Evolutionary conservation across 805 yeast genomes (phyloP), one percentile per base, ranked within the genome.

Genomic region (Sugiyamaella marilandica): DNA sequence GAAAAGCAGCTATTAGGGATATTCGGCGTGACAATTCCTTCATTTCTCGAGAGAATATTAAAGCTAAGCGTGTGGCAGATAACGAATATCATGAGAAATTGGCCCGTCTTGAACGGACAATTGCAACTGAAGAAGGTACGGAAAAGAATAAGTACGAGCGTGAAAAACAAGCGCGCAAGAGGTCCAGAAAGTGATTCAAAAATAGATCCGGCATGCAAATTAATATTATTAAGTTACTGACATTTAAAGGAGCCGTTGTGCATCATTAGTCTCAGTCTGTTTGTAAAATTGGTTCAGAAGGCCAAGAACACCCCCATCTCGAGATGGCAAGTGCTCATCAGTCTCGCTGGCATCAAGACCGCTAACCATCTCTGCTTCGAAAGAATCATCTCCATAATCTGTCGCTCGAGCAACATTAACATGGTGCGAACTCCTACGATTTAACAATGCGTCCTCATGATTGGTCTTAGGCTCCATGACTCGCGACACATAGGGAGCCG

Each of bases 51-150:
- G 89, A 90, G 71, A 85, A 83, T 66, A 83, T 91, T 63, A 75
- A 76, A 47, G 90, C 83, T 66, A 87, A 88, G 80, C 86, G 87
- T 70, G 73, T 75, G 51, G 81, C 81, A 62, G 83, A 88, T 63
- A 78, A 79, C 41, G 91, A 80, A 9, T 94, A 94, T 68, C 98
- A 94, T 69, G 77, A 82, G 60, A 91, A 88, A 76, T 87, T 94
- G 89, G 86, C 95, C 43, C 80, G 79, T 60, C 84, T 94, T 66
- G 83, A 85, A 66, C 87, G 91, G 62, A 81, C 91, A 51, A 88
- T 94, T 64, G 87, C 86, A 57, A 90, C 97, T 3, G 90, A 85
- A 62, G 97, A 92, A 75, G 98, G 98, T 65, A 87, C 94, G 4
- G 97, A 89, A 66, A 87, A 88, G 77, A 91, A 94, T 68, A 84